Evolutionary conservation across 495 filamentous ascomycete genomes (phyloP), one percentile per base, ranked within the genome.

Genomic region (Xylona heveae): DNA sequence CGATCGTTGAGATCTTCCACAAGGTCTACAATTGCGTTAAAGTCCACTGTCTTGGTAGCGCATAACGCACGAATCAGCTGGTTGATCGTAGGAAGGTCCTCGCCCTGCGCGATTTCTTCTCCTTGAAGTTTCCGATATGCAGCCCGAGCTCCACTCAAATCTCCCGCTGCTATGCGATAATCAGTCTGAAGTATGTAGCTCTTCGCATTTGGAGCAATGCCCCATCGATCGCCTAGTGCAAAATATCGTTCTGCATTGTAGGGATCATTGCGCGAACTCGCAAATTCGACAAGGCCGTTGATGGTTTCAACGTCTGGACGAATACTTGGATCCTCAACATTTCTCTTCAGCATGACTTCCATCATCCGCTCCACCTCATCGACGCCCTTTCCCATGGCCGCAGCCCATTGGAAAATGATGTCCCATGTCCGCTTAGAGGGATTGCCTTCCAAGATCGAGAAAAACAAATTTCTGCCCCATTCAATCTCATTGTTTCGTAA

Each of bases 11-110:
- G 54, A 31, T 84, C 78, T 27, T 71, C 63, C 0, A 78, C 67
- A 18, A 92, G 60, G n/a, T 64, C 59, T 18, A 73, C 70, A 24
- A 93, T 69, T 12, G 62, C 59, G 7, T 78, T 61, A 40, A 76
- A 64, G 22, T 74, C 50, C 7, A 60, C 57, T 10, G 59, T 51
- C 19, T 56, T 62, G 13, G 57, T 51, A 1, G 46, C 37, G 48
- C 76, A 84, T 33, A 91, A 61, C 25, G 74, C 68, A 23, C 67
- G 67, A 26, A 97, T 65, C 24, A 91, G 71, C 35, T 66, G 66
- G 52, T 88, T 88, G 44, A 80, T 55, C 20, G 74, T 54, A 2
- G 63, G 54, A 3, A 78, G 41, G 40, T 79, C 68, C 33, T 67
- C 58, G 7, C 68, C 52, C 2, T 62, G 49, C 5, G 58, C 39